Percentiles rank a stretch among this genome's conserved stretches.
These are phyloP conservation scores for Alnus glutinosa DNA, from an alignment of 306 rosid species.

Conservation along the genomic window DNA sequence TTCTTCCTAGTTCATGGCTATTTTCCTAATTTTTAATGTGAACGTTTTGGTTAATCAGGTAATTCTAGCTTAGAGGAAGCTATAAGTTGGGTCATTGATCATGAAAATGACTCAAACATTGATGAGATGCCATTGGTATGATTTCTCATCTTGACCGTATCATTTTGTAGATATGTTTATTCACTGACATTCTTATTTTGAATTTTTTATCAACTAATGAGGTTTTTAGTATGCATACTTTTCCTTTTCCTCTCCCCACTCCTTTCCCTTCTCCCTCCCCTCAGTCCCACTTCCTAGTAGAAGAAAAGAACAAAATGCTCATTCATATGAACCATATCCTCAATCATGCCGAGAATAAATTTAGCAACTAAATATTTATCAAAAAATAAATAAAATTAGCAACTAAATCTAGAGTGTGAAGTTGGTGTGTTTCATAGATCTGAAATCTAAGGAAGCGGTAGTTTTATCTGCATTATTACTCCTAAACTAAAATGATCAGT, in stretches of 20 bases:
- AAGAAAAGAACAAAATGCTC: background rate
- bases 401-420: background rate
- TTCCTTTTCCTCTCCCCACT: background rate
- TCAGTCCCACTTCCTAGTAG: background rate
- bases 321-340: background rate
- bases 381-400: background rate
- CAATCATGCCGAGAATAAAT: background rate
- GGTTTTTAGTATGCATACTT: background rate
- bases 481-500: too few species aligned
- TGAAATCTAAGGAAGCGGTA: background rate
- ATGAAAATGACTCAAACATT: constrained; percentile 45
- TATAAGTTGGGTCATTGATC: constrained; percentile 50
- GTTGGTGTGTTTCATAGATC: background rate
- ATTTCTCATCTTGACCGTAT: background rate
- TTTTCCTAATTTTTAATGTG: background rate
- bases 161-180: background rate
- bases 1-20: background rate
- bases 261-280: background rate
- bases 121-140: constrained; percentile 45
- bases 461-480: too few species aligned
- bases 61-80: constrained; percentile 43
- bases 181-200: background rate
- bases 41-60: constrained; percentile 28
- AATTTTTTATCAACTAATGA: background rate
- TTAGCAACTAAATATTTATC: background rate